Base-by-base conservation (phyloP, 331 rosid species). In the Malus hybrid region DNA sequence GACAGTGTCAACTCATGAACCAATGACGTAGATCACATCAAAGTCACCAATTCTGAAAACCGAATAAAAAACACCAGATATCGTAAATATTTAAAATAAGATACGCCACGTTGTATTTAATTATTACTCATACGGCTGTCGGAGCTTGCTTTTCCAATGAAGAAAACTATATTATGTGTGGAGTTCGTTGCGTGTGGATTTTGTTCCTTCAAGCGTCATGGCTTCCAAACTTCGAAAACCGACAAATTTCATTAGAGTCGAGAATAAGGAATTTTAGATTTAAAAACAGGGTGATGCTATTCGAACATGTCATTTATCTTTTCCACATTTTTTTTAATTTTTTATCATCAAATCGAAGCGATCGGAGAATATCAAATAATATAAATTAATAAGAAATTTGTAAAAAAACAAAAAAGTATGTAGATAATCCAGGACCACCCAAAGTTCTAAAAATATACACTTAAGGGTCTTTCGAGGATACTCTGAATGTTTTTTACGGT, bases 21-120 rank as follows among this genome's bases (percentile, higher is more conserved):
- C 46, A 32, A 27, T 71, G 78, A 81, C 75, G 81, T 72, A 70
- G 81, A 72, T 42, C 24, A 6, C 73, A 80, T 73, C 80, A 52
- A 5, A 68, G 69, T 77, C 79, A 55, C 27, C 59, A 14, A 1
- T 62, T 34, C 64, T 36, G 24, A 36, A 29, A 18, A 36, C 5
- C 5, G 3, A 16, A 67, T 13, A 52, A 19, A 56, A 6, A 69
- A 20, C 24, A 12, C 76, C 24, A 22, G 66, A 72, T 62, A 59
- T 3, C 28, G 14, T 54, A 20, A 11, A 56, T 67, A 42, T 29
- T 77, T 46, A 72, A 72, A 36, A 31, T 28, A 56, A 62, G 71
- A 75, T 78, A 65, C 74, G 81, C 72, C 42, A 6, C 14, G 81
- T 22, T 80, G 79, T 70, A 52, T 27, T 65, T 65, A 75, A 82